Conservation (phyloP, 2,329 filamentous ascomycete genomes). For the Aspergillus persii region DNA sequence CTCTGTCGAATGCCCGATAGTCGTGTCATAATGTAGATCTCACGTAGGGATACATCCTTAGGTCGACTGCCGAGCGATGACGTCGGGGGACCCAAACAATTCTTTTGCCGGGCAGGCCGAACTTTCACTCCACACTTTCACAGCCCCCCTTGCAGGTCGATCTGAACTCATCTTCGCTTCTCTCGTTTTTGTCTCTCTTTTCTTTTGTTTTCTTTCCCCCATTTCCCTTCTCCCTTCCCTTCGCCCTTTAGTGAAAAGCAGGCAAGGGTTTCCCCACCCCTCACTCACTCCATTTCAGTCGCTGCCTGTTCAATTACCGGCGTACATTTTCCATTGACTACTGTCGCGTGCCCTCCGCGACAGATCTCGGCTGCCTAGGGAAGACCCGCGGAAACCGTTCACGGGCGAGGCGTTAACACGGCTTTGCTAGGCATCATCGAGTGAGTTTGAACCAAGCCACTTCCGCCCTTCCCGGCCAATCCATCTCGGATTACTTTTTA, state of each 20-base stretch:
- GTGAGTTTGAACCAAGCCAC: constrained; percentile 14
- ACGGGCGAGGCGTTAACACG: neutral
- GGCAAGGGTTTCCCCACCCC: neutral
- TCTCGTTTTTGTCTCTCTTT: neutral
- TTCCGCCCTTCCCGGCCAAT: constrained; percentile 13
- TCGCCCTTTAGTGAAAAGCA: neutral
- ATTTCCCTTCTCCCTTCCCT: neutral
- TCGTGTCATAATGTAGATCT: too few species aligned
- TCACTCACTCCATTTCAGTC: neutral
- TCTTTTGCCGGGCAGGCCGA: neutral
- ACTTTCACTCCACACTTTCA: neutral
- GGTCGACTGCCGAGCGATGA: neutral
- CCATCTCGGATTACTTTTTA: neutral
- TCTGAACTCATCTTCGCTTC: neutral
- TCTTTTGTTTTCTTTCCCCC: constrained; percentile 1
- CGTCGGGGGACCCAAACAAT: neutral
- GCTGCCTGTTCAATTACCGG: neutral
- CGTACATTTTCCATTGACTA: neutral
- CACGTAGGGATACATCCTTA: too few species aligned
- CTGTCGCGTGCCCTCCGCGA: neutral
- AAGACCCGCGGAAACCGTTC: neutral
- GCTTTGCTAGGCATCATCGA: constrained; percentile 1
- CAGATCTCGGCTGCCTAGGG: neutral
- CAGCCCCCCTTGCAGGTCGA: neutral
- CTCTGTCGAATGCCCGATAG: too few species aligned